These are phyloP conservation scores for Tilletia walkeri DNA, from an alignment of 1,284 basidiomycete genomes.

Conservation along the genomic window DNA sequence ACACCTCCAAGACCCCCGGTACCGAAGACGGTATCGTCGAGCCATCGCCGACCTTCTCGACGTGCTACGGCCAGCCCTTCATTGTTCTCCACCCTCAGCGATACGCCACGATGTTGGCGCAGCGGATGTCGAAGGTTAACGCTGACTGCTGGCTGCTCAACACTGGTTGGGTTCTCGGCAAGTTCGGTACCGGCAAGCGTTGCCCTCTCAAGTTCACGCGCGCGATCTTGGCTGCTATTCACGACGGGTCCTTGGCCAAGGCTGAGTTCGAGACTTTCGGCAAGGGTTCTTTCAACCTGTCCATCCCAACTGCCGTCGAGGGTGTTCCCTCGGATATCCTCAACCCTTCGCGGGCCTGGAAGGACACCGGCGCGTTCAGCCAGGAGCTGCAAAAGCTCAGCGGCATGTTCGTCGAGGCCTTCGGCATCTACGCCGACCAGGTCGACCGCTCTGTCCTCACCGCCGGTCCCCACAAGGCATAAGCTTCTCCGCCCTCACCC, in stretches of 20 bases:
- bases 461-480: constrained; percentile 39
- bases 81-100: constrained; percentile 80
- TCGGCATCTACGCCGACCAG: constrained; percentile 51
- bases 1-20: constrained; percentile 91
- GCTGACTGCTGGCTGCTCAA: constrained; percentile 99
- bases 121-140: constrained; percentile 85
- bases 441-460: constrained; percentile 45
- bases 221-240: constrained; percentile 93
- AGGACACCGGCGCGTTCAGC: constrained; percentile 45
- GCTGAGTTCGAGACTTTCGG: constrained; percentile 80
- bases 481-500: not conserved
- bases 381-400: constrained; percentile 53
- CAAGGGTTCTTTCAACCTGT: constrained; percentile 45
- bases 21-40: constrained; percentile 98
- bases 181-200: constrained; percentile 68
- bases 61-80: constrained; percentile 98
- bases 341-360: constrained; percentile 47
- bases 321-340: constrained; percentile 45
- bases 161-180: constrained; percentile 97
- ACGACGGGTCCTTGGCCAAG: constrained; percentile 83
- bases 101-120: constrained; percentile 95
- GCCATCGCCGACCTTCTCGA: constrained; percentile 98
- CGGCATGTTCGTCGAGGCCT: constrained; percentile 54
- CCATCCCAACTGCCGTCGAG: constrained; percentile 43
- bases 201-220: constrained; percentile 68